A percentile compares a stretch with the other conserved stretches of the same genome.
These are phyloP conservation scores for Ophiostoma novo-ulmi DNA, from an alignment of 2,329 filamentous ascomycete species.

Conservation along the genomic window DNA sequence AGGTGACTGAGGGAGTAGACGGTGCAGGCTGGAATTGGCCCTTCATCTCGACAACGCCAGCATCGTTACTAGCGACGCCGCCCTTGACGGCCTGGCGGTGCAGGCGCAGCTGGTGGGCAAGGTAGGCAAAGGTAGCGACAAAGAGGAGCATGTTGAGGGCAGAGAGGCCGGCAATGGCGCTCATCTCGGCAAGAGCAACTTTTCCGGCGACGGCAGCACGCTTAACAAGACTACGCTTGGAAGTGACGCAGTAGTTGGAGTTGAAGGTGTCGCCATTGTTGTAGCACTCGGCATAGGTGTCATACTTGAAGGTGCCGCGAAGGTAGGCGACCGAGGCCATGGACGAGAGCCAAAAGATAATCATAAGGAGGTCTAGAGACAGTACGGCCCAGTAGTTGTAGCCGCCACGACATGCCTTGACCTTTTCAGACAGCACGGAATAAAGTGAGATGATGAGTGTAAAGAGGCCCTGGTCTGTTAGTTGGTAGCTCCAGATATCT, in stretches of 20 bases:
- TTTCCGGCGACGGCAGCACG: conserved; percentile 28
- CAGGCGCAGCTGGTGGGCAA: conserved; percentile 34
- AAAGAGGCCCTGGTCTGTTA: conserved; percentile 30
- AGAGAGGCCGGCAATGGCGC: conserved; percentile 33
- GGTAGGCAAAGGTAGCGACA: conserved; percentile 42
- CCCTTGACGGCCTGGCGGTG: conserved; percentile 29
- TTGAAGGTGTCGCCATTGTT: conserved; percentile 32
- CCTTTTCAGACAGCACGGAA: conserved; percentile 32
- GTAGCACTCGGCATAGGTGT: conserved; percentile 29
- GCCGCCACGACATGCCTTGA: conserved; percentile 26
- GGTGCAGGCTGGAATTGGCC: conserved; percentile 24
- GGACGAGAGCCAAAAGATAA: conserved; percentile 35
- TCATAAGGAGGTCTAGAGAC: conserved; percentile 33
- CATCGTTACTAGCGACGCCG: conserved; percentile 25
- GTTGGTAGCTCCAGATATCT: neutral
- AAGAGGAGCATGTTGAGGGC: conserved; percentile 34
- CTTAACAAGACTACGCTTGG: conserved; percentile 27
- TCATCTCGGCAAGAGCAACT: conserved; percentile 30
- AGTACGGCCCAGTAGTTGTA: conserved; percentile 37
- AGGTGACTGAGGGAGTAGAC: neutral
- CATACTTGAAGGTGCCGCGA: conserved; percentile 29
- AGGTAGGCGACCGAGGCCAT: conserved; percentile 33
- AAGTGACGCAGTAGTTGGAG: conserved; percentile 29
- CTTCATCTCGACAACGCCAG: conserved; percentile 32
- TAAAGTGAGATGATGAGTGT: conserved; percentile 32